phyloP scores from a whole-genome alignment of 2,329 filamentous ascomycete species.

The Xylariaceae sp. region DNA sequence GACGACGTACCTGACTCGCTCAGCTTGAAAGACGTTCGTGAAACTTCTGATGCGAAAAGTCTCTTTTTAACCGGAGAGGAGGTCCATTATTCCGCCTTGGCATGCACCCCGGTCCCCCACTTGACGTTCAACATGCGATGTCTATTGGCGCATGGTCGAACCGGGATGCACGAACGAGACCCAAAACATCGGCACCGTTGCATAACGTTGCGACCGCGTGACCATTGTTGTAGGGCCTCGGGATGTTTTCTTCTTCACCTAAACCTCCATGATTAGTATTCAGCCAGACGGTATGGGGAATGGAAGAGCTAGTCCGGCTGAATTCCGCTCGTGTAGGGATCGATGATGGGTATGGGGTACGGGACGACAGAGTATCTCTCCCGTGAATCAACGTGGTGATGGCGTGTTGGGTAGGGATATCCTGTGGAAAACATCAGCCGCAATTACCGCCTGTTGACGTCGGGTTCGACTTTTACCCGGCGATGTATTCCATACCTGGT shows the following conservation, averaged over 20 bases:
- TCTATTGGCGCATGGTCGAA: constrained; percentile 8
- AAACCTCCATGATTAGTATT: not conserved
- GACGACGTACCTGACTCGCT: no score
- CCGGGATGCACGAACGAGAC: not conserved
- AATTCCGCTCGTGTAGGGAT: not conserved
- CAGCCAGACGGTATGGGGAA: not conserved
- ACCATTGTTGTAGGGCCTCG: constrained; percentile 3
- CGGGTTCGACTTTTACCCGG: not conserved
- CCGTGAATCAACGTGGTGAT: not conserved
- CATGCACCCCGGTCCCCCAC: constrained; percentile 12
- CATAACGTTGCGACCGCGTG: not conserved
- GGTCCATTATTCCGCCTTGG: constrained; percentile 28
- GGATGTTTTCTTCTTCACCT: not conserved
- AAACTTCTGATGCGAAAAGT: no score
- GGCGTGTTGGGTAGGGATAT: not conserved
- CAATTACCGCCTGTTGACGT: not conserved
- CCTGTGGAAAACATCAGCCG: not conserved
- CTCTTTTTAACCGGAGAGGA: constrained; percentile 19
- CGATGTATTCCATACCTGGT: not conserved
- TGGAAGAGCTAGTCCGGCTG: not conserved
- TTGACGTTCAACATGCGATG: not conserved
- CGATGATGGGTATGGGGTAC: no score
- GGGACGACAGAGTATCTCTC: no score
- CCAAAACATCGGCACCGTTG: not conserved
- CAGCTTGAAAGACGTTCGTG: no score